Evolutionary conservation across 257 asterid species (phyloP).

Genomic region (Craterostigma plantagineum): DNA sequence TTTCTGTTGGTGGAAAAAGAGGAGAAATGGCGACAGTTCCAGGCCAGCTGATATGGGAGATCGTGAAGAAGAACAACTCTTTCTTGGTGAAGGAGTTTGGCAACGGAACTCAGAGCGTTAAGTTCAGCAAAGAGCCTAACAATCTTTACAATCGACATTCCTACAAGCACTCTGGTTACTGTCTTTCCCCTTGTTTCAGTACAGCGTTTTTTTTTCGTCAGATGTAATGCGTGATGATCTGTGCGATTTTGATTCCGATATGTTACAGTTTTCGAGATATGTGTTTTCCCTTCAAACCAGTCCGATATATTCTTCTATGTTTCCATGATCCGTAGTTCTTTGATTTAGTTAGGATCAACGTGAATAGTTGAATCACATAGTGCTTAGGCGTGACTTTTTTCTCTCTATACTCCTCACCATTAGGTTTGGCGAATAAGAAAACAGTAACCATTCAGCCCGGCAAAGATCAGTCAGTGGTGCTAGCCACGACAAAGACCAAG

Average conservation of each 20-base stretch:
- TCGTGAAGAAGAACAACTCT: conserved; percentile 72
- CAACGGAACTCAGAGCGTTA: conserved; percentile 59
- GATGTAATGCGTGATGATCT: too few species aligned
- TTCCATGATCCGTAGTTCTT: background rate
- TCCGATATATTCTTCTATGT: too few species aligned
- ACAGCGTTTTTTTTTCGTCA: background rate
- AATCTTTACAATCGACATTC: conserved; percentile 76
- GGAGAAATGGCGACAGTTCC: conserved; percentile 63
- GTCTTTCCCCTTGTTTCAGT: conserved; percentile 4
- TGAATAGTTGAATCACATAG: background rate
- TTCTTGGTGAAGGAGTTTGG: conserved; percentile 80
- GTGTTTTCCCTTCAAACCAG: too few species aligned
- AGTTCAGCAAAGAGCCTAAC: conserved; percentile 77
- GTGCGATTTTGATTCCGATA: too few species aligned
- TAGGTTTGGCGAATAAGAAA: conserved; percentile 84
- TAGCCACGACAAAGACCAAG: conserved; percentile 83
- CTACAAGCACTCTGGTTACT: conserved; percentile 66
- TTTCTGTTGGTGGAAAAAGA: too few species aligned
- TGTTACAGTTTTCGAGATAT: too few species aligned
- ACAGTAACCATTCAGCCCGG: conserved; percentile 80
- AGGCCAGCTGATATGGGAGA: conserved; percentile 92
- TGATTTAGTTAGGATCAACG: background rate
- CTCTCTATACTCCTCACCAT: too few species aligned
- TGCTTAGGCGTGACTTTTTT: background rate
- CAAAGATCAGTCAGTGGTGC: conserved; percentile 56